A percentile compares a stretch with the other conserved stretches of the same genome.
Evolutionary conservation across 75 land plant species (phyloP).

Genomic region (Sequoia sempervirens): DNA sequence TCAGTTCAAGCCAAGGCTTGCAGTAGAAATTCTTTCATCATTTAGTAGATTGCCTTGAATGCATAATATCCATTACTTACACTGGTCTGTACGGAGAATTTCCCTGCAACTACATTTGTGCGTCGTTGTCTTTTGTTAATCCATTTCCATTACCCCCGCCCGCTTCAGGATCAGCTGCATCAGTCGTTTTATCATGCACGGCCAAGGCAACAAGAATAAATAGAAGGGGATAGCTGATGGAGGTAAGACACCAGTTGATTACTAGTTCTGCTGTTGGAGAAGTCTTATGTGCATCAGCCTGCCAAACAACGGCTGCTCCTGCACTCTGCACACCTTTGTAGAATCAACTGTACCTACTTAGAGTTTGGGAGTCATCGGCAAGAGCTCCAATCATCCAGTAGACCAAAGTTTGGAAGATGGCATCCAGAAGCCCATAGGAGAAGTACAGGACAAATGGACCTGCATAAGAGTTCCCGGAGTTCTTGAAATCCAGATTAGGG

Average conservation of each 20-base stretch:
- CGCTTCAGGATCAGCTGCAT: neutral
- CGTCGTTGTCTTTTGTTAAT: neutral
- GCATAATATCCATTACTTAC: neutral
- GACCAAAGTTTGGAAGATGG: constrained; percentile 85
- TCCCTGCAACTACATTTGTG: neutral
- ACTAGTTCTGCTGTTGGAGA: constrained; percentile 46
- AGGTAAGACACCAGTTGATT: constrained; percentile 64
- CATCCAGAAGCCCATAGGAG: constrained; percentile 74
- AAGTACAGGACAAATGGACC: constrained; percentile 83
- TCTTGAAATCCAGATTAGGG: constrained; percentile 64
- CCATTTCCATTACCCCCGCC: neutral
- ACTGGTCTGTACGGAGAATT: neutral
- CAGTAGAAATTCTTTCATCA: too few relatives aligned
- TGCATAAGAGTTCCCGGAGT: constrained; percentile 40
- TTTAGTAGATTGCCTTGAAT: neutral
- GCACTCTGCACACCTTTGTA: constrained; percentile 95
- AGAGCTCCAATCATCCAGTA: constrained; percentile 90
- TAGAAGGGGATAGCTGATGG: constrained; percentile 50
- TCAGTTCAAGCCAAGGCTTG: too few relatives aligned
- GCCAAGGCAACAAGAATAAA: neutral
- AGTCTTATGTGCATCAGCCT: constrained; percentile 46
- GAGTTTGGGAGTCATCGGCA: constrained; percentile 65
- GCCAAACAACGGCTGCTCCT: constrained; percentile 94
- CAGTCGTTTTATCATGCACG: neutral
- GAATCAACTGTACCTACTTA: constrained; percentile 83